Evolutionary conservation across 805 yeast species (phyloP), one percentile per base, ranked within the genome.

Genomic region (Wickerhamiella sergipiensis): DNA sequence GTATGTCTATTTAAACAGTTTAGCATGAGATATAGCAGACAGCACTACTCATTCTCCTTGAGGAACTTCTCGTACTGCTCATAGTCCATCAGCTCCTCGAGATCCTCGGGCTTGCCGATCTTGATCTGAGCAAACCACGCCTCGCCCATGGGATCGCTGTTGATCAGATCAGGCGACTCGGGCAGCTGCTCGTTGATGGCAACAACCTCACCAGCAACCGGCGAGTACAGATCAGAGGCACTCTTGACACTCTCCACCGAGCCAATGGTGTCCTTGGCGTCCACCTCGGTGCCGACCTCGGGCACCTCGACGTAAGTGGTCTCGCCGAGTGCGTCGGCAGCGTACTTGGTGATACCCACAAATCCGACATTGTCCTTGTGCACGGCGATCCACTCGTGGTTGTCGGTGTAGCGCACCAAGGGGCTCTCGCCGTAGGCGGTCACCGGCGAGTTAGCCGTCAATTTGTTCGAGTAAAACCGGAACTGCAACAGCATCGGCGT

Each of bases 241-340:
- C 89, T 79, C 71, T 92, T 92, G 61, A 92, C 98, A 43, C 88
- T 78, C 70, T 92, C 98, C 42, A 92, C 94, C 31, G 95, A 84
- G 6, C 97, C 97, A 64, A 92, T 72, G 13, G 90, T 72, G 56
- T 87, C 97, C 48, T 95, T 94, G 47, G 75, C 74, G 52, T 72
- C 80, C 51, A 82, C 73, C 29, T 63, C 71, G 42, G 74, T 76
- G 42, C 81, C 85, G 40, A 76, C 77, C 58, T 82, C 89, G 46
- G 95, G 95, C 59, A 90, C 74, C 69, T 92, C 98, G 53, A 89
- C 83, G 65, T 75, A 92, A 3, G 97, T 94, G 51, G 95, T 94
- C 69, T 92, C 98, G 45, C 98, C 98, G 54, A 92, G 77, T 7
- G 97, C 95, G 62, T 88, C 95, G 21, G 96, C 83, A 18, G 98